Base-by-base conservation (phyloP, 371 early-diverging fungal genomes). In the Rhizopus stolonifer region DNA sequence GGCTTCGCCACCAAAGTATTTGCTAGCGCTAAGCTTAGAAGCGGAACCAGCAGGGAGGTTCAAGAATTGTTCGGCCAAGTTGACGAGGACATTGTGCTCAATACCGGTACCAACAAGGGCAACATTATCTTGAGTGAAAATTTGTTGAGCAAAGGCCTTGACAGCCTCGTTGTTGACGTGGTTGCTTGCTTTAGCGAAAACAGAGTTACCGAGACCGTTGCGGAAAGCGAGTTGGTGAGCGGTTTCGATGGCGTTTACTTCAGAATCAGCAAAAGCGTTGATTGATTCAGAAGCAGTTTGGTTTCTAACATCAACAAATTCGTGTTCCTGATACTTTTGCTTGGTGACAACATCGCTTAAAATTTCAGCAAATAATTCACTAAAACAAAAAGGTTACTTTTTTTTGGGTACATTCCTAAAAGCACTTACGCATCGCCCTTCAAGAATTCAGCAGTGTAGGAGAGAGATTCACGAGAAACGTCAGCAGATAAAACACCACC, bases 171-270 rank as follows among this genome's bases (percentile, higher is more conserved):
- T 75, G 50, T 58, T 62, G 49, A 86, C 70, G n/a, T 79, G 78
- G 64, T 79, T 54, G 54, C 72, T 73, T 21, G 82, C 66, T 57
- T 80, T 66, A 49, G 93, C 94, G 66, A 87, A 95, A 54, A 95
- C 74, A 21, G 96, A 85, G 90, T 96, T 94, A 50, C 96, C 98
- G 61, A 98, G 88, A 29, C 98, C 98, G 59, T 66, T 69, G 67
- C 96, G 92, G 90, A 94, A 98, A 39, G 96, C 96, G 33, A 85
- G 87, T 56, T 76, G 81, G 80, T 98, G 97, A 60, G 91, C 81
- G 32, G 83, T 81, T 64, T 96, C 95, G 22, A 91, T 55, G 43
- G 87, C 87, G 34, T 78, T 65, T 31, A 87, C 72, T 54, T 80
- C 80, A 43, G 93, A 81, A 67, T 83, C 79, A 29, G 82, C 57